Percentiles rank a stretch among this genome's conserved stretches.
Evolutionary conservation across 2,329 filamentous ascomycete genomes (phyloP).

Genomic region (Aspergillus japonicus): DNA sequence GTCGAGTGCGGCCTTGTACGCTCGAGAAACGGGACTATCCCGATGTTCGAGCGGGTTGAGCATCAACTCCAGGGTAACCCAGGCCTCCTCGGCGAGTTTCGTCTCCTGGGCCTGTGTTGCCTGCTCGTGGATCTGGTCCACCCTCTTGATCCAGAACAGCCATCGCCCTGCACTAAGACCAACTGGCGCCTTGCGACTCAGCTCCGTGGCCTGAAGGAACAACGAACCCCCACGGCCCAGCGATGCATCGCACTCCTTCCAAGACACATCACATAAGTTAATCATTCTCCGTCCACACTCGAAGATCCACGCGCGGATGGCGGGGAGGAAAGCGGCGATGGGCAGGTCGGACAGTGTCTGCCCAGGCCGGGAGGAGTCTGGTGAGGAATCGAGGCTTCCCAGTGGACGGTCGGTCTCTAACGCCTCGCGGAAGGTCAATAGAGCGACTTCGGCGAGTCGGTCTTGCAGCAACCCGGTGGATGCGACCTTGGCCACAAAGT

Average conservation of each 20-base stretch:
- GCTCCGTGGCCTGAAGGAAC: background rate
- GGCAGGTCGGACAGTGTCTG: background rate
- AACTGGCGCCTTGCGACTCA: background rate
- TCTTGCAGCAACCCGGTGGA: background rate
- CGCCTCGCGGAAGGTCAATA: background rate
- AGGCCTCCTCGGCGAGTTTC: background rate
- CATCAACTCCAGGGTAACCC: background rate
- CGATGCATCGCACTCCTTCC: background rate
- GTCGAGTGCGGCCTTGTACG: background rate
- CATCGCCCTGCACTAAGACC: background rate
- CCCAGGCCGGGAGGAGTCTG: background rate
- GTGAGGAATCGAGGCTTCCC: background rate
- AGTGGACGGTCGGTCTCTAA: background rate
- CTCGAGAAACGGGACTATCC: background rate
- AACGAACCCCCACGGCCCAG: background rate
- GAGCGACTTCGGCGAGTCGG: background rate
- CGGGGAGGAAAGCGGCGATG: background rate
- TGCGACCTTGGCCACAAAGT: background rate
- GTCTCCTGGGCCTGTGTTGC: background rate
- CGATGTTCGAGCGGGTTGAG: background rate
- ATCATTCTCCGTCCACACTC: background rate
- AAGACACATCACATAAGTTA: background rate
- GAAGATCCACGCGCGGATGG: background rate
- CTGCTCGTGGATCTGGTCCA: background rate
- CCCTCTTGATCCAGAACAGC: background rate